A percentile compares a stretch with the other conserved stretches of the same genome.
Evolutionary conservation across 2,329 filamentous ascomycete species (phyloP).

Genomic region (Didymella keratinophila): DNA sequence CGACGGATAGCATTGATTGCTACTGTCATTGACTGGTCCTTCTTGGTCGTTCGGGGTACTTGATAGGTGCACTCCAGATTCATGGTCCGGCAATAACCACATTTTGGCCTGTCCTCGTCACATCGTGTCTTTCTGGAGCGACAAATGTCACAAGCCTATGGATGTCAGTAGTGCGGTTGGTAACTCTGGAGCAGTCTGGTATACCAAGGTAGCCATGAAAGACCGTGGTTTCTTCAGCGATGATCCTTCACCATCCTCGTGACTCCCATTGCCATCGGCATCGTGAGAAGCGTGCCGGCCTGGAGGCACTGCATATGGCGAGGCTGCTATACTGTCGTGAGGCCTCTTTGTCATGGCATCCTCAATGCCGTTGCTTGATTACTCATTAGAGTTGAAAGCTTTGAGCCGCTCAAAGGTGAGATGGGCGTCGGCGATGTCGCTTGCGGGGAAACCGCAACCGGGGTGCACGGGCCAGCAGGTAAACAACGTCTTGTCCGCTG

Average conservation of each 20-base stretch:
- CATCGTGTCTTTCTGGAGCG: constrained; percentile 63
- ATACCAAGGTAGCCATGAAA: constrained; percentile 48
- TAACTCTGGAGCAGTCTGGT: neutral
- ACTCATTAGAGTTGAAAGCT: constrained; percentile 6
- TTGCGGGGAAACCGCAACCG: constrained; percentile 14
- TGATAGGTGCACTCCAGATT: constrained; percentile 62
- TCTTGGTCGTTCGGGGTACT: constrained; percentile 62
- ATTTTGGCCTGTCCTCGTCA: constrained; percentile 62
- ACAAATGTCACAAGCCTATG: constrained; percentile 62
- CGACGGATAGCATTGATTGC: constrained; percentile 64
- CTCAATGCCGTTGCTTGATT: constrained; percentile 10
- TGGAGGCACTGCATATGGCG: constrained; percentile 29
- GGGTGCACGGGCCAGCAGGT: constrained; percentile 1
- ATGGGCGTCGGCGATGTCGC: constrained; percentile 4
- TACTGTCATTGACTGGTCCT: constrained; percentile 62
- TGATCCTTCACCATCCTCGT: constrained; percentile 36
- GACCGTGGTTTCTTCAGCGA: constrained; percentile 45
- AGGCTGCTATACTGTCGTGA: constrained; percentile 31
- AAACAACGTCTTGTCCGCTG: constrained; percentile 2
- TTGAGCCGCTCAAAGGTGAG: constrained; percentile 1
- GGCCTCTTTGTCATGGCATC: constrained; percentile 50
- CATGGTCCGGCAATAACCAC: constrained; percentile 60
- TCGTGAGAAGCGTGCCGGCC: constrained; percentile 30
- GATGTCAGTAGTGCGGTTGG: constrained; percentile 15
- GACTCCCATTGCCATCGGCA: constrained; percentile 34